Evolutionary conservation across 2,329 filamentous ascomycete species (phyloP).

Genomic region (Colletotrichum tofieldiae): DNA sequence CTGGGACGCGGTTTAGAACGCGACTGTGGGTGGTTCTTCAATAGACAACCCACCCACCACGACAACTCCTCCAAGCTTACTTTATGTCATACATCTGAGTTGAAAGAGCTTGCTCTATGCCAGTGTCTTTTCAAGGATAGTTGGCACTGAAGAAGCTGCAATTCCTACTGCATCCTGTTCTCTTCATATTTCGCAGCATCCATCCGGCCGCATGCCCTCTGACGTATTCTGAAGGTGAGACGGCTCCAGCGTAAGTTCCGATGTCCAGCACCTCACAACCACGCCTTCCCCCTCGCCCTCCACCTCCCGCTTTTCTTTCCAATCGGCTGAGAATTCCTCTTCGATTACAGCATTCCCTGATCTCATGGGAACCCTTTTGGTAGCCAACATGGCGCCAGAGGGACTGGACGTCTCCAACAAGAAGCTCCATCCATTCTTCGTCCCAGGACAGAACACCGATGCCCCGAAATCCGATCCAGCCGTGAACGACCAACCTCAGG

Average conservation of each 20-base stretch:
- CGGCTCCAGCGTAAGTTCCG: constrained; percentile 32
- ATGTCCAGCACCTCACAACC: neutral
- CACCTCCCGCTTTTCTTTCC: neutral
- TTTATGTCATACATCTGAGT: neutral
- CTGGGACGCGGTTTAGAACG: constrained; percentile 35
- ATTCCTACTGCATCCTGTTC: neutral
- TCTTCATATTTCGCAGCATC: neutral
- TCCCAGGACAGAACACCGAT: constrained; percentile 44
- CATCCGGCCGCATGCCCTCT: constrained; percentile 33
- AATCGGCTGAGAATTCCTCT: neutral
- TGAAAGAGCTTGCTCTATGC: neutral
- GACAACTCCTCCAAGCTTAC: constrained; percentile 1
- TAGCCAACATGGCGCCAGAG: constrained; percentile 63
- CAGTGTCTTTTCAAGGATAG: neutral
- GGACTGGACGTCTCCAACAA: constrained; percentile 55
- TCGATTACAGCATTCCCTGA: constrained; percentile 15
- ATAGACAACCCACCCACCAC: constrained; percentile 27
- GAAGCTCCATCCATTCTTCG: constrained; percentile 72
- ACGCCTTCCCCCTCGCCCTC: neutral
- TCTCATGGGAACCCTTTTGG: constrained; percentile 60
- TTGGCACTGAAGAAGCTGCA: neutral
- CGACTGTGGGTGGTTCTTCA: constrained; percentile 19
- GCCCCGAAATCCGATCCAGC: constrained; percentile 2
- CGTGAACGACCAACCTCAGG: neutral
- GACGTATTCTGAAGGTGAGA: constrained; percentile 38